These are phyloP conservation scores for Moniliella sp. DNA, from an alignment of 1,284 basidiomycete genomes.

Conservation along the genomic window DNA sequence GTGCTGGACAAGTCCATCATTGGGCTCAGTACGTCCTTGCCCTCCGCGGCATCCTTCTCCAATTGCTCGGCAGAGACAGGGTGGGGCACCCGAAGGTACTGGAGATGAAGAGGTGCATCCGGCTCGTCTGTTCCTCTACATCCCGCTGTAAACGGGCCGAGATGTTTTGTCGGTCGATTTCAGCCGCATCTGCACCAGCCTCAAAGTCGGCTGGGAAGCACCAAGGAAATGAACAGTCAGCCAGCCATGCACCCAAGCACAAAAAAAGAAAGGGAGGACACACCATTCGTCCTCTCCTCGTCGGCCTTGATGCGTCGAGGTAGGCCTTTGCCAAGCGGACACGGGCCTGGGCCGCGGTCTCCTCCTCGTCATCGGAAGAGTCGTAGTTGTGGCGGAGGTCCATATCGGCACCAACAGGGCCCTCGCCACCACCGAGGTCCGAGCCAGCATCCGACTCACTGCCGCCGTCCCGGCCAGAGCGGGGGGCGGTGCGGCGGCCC, in stretches of 20 bases:
- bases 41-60: constrained; percentile 2
- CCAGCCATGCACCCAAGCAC: background rate
- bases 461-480: constrained; percentile 2
- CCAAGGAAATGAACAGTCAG: background rate
- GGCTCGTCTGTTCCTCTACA: constrained; percentile 33
- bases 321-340: constrained; percentile 74
- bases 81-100: constrained; percentile 2
- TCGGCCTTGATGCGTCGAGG: constrained; percentile 46
- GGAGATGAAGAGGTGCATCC: constrained; percentile 52
- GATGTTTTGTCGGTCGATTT: constrained; percentile 75
- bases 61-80: background rate
- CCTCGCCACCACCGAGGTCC: constrained; percentile 6
- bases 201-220: background rate
- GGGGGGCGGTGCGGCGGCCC: background rate
- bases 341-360: constrained; percentile 84
- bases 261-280: background rate
- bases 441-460: constrained; percentile 6
- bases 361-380: constrained; percentile 17
- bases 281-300: background rate
- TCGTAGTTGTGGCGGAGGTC: constrained; percentile 14
- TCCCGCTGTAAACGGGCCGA: constrained; percentile 53
- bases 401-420: constrained; percentile 10
- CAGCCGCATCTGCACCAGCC: constrained; percentile 65
- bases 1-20: no score
- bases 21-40: no score